Evolutionary conservation across 345 rosid genomes (phyloP).

Genomic region (Boechera retrofracta): DNA sequence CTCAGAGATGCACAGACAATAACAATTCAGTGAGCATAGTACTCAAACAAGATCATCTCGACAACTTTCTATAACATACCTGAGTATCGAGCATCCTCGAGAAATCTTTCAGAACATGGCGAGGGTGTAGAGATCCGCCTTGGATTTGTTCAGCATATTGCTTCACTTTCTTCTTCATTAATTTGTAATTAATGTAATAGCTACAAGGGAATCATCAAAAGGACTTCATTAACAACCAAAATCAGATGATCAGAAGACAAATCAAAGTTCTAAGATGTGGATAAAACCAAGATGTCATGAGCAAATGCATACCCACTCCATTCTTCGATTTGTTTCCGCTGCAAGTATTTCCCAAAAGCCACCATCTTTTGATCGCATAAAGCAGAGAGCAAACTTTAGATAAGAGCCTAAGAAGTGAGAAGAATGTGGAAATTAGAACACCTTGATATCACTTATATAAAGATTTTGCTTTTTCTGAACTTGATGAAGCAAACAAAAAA

Average conservation of each 20-base stretch:
- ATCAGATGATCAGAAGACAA: constrained; percentile 13
- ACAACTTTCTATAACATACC: constrained; percentile 46
- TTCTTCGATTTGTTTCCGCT: constrained; percentile 85
- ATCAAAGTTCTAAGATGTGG: neutral
- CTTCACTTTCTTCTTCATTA: constrained; percentile 93
- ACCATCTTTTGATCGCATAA: constrained; percentile 65
- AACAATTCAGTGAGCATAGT: neutral
- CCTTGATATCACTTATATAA: constrained; percentile 38
- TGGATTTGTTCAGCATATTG: constrained; percentile 84
- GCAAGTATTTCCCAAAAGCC: constrained; percentile 87
- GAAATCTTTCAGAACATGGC: constrained; percentile 96
- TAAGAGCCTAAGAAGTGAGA: constrained; percentile 38
- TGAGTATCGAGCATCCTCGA: constrained; percentile 95
- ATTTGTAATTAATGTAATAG: constrained; percentile 89
- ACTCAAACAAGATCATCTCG: neutral
- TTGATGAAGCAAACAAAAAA: constrained; percentile 27
- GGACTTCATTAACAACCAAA: constrained; percentile 18
- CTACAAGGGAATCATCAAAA: constrained; percentile 48
- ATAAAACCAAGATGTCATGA: neutral
- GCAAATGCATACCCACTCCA: constrained; percentile 74
- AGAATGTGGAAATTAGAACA: constrained; percentile 28
- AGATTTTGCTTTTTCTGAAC: constrained; percentile 42
- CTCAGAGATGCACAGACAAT: neutral
- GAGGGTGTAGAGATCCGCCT: constrained; percentile 76
- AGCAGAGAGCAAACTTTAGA: constrained; percentile 16